Conservation (phyloP, 2,329 filamentous ascomycete genomes). For the Paracamarosporium sp. region DNA sequence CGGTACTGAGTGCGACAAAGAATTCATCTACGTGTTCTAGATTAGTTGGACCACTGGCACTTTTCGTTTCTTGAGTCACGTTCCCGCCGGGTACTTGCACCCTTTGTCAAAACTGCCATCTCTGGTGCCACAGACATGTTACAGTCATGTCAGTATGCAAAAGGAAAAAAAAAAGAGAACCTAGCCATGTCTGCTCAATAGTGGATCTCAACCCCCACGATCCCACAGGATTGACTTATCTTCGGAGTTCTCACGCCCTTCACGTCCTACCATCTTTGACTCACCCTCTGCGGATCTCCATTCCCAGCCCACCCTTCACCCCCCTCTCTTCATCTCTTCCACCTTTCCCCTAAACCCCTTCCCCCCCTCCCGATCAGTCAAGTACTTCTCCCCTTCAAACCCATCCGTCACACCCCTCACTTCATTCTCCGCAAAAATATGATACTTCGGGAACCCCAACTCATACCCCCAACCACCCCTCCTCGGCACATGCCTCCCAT, state of each 20-base stretch:
- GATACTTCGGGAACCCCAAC: slow-evolving; percentile 21
- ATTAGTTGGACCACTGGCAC: too few relatives aligned
- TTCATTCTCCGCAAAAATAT: slow-evolving; percentile 32
- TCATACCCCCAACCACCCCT: slow-evolving; percentile 27
- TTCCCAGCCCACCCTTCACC: not conserved
- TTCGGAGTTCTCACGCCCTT: not conserved
- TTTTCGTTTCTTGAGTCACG: too few relatives aligned
- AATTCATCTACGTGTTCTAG: too few relatives aligned
- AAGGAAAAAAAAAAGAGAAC: too few relatives aligned
- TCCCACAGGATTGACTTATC: not conserved
- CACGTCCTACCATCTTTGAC: not conserved
- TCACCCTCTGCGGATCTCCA: not conserved
- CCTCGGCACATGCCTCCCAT: slow-evolving; percentile 26
- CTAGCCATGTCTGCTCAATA: too few relatives aligned
- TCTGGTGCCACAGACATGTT: not conserved
- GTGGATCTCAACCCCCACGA: not conserved
- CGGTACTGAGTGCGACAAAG: too few relatives aligned
- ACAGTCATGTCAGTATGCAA: not conserved
- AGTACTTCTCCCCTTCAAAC: slow-evolving; percentile 27
- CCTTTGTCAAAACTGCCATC: too few relatives aligned
- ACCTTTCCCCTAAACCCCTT: slow-evolving; percentile 21
- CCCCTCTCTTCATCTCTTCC: slow-evolving; percentile 13
- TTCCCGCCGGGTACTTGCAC: too few relatives aligned
- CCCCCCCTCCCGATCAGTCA: slow-evolving; percentile 16
- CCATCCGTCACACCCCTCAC: slow-evolving; percentile 34